Evolutionary conservation across 1,284 basidiomycete species (phyloP).

Genomic region (Apiotrichum porosum): DNA sequence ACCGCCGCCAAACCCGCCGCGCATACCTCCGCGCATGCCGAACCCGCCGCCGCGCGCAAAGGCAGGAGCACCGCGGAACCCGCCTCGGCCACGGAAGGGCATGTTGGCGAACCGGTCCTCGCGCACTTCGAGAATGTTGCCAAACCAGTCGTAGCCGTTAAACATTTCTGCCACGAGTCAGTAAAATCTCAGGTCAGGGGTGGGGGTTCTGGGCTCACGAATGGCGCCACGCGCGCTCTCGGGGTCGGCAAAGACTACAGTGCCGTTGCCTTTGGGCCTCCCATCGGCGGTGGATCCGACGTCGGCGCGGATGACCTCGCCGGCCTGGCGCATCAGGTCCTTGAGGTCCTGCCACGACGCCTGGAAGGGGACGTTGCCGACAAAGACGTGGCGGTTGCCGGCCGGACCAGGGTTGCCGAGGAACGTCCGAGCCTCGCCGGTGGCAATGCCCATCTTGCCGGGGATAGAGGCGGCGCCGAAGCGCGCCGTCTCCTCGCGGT

Average conservation of each 20-base stretch:
- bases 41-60: conserved; percentile 52
- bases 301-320: conserved; percentile 89
- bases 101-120: conserved; percentile 89
- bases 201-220: conserved; percentile 55
- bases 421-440: conserved; percentile 65
- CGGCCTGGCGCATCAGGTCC: conserved; percentile 90
- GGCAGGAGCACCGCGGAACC: conserved; percentile 44
- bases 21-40: conserved; percentile 56
- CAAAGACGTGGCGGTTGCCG: conserved; percentile 71
- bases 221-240: conserved; percentile 90
- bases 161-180: conserved; percentile 78
- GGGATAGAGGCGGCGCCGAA: conserved; percentile 90
- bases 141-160: conserved; percentile 91
- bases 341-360: conserved; percentile 98
- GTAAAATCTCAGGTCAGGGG: conserved; percentile 3
- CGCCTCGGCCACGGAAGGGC: conserved; percentile 52
- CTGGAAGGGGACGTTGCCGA: conserved; percentile 89
- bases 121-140: conserved; percentile 83
- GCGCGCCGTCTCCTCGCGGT: conserved; percentile 90
- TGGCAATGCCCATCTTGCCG: conserved; percentile 86
- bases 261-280: conserved; percentile 87
- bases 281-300: conserved; percentile 89
- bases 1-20: conserved; percentile 51
- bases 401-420: conserved; percentile 53
- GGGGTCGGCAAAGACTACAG: conserved; percentile 85